These are phyloP conservation scores for Gastrolobium villosum DNA, from an alignment of 306 rosid genomes.

Conservation along the genomic window DNA sequence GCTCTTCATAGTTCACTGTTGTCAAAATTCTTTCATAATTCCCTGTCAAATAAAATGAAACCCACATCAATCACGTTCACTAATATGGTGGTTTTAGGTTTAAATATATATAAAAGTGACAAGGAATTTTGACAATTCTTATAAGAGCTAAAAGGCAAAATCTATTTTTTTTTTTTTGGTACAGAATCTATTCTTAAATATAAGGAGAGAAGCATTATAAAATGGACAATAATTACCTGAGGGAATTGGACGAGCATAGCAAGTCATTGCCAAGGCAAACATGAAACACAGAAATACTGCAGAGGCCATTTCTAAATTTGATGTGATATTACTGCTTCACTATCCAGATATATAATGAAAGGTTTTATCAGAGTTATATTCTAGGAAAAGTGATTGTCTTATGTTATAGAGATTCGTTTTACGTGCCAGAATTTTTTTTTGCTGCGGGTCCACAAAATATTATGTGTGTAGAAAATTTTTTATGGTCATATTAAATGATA, in stretches of 20 bases:
- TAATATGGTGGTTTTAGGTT: neutral
- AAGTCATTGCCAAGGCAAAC: neutral
- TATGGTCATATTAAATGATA: too few species aligned
- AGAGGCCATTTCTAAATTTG: neutral
- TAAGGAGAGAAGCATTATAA: neutral
- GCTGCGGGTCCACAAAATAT: too few species aligned
- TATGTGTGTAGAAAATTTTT: too few species aligned
- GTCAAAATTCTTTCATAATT: neutral
- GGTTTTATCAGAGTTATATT: too few species aligned
- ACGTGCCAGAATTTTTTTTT: too few species aligned
- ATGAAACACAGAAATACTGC: neutral
- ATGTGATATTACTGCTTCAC: neutral
- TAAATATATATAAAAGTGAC: neutral
- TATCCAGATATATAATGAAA: too few species aligned
- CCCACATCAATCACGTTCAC: neutral
- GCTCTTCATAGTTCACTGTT: neutral
- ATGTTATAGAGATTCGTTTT: too few species aligned
- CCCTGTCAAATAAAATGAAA: neutral
- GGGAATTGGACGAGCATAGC: neutral
- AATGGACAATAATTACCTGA: neutral
- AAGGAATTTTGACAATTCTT: neutral
- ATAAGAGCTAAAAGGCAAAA: neutral
- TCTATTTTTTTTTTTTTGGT: too few species aligned
- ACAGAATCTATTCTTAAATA: neutral
- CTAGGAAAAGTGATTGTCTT: too few species aligned